These are phyloP conservation scores for Globisporangium spiculum DNA, from an alignment of 352 stramenopile genomes.

Conservation along the genomic window DNA sequence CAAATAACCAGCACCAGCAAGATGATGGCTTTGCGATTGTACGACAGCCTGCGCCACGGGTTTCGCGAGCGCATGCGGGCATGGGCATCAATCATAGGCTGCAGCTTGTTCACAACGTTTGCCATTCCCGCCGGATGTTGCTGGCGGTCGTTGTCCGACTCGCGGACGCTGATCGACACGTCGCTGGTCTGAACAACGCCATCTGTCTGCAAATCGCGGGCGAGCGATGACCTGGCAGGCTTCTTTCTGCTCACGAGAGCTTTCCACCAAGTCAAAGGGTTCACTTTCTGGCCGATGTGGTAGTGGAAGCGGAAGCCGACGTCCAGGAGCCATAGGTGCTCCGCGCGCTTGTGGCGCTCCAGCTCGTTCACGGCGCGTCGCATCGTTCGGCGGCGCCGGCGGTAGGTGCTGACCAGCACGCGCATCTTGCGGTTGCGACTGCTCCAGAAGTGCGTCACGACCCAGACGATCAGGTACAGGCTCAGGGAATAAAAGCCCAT, in stretches of 20 bases:
- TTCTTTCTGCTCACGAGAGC: constrained; percentile 5
- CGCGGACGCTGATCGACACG: constrained; percentile 28
- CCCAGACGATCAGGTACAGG: constrained; percentile 67
- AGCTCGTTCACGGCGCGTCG: constrained; percentile 46
- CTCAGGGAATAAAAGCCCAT: constrained; percentile 61
- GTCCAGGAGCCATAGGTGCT: constrained; percentile 71
- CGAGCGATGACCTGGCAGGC: constrained; percentile 8
- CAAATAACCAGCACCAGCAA: constrained; percentile 53
- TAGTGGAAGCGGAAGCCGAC: constrained; percentile 75
- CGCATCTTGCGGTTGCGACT: constrained; percentile 78
- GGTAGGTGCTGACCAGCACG: constrained; percentile 72
- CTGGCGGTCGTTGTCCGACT: constrained; percentile 11
- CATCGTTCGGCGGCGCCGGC: constrained; percentile 51
- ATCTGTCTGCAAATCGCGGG: constrained; percentile 10
- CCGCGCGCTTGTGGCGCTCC: constrained; percentile 57
- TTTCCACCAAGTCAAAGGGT: constrained; percentile 25
- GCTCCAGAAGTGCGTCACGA: constrained; percentile 77
- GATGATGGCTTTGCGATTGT: constrained; percentile 40
- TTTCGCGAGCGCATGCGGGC: constrained; percentile 37
- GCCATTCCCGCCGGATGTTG: constrained; percentile 1
- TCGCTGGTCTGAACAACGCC: constrained; percentile 20
- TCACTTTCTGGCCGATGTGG: constrained; percentile 45
- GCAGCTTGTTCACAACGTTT: constrained; percentile 19
- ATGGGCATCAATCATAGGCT: constrained; percentile 42
- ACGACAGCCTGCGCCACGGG: constrained; percentile 51